phyloP scores from a whole-genome alignment of 2,329 filamentous ascomycete genomes.

The Aureobasidium pullulans region DNA sequence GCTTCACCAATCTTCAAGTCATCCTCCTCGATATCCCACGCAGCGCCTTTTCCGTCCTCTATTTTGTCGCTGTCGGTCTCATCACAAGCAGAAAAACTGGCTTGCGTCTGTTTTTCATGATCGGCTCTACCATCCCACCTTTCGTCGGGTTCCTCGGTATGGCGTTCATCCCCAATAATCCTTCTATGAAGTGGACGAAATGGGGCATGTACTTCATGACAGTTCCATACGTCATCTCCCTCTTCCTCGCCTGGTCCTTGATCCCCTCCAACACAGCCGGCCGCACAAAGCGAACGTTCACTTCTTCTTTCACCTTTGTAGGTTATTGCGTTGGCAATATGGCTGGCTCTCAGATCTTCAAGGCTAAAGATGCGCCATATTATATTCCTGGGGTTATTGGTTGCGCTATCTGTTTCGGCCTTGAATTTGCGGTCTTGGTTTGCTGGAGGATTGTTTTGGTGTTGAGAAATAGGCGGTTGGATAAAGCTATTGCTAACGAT shows the following conservation, averaged over 20 bases:
- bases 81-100: slow-evolving; percentile 24
- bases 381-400: slow-evolving; percentile 38
- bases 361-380: slow-evolving; percentile 35
- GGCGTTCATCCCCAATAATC: slow-evolving; percentile 28
- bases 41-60: slow-evolving; percentile 23
- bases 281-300: slow-evolving; percentile 41
- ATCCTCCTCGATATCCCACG: slow-evolving; percentile 29
- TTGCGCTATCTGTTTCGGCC: slow-evolving; percentile 30
- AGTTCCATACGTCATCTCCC: slow-evolving; percentile 25
- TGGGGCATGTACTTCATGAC: slow-evolving; percentile 31
- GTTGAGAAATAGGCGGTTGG: slow-evolving; percentile 31
- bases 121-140: slow-evolving; percentile 23
- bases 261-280: slow-evolving; percentile 42
- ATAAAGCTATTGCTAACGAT: slow-evolving; percentile 19
- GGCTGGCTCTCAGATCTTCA: slow-evolving; percentile 42
- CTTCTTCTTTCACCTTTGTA: slow-evolving; percentile 39
- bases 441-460: slow-evolving; percentile 36
- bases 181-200: slow-evolving; percentile 30
- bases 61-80: slow-evolving; percentile 29
- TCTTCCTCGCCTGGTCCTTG: slow-evolving; percentile 30
- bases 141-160: slow-evolving; percentile 30
- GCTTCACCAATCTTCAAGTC: slow-evolving; percentile 23
- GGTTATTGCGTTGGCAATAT: slow-evolving; percentile 44
- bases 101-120: slow-evolving; percentile 30
- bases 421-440: slow-evolving; percentile 29